A percentile compares a stretch with the other conserved stretches of the same genome.
Conservation (phyloP, 73 alveolate species). For the Tetrahymena malaccensis region DNA sequence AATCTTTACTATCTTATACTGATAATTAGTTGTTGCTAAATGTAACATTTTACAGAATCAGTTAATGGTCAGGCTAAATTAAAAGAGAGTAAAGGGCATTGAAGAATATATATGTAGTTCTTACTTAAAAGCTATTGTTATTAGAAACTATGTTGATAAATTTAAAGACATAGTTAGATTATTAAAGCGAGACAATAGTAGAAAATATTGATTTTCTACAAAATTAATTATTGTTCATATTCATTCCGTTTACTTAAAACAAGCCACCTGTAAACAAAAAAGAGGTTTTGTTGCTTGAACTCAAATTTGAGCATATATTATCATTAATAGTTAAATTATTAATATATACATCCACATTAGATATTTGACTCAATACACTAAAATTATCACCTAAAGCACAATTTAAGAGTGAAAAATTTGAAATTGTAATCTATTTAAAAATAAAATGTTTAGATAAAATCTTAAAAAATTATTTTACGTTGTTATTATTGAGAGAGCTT, state of each 20-base stretch:
- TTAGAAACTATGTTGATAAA: background rate
- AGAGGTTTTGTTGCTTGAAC: background rate
- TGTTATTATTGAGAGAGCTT: background rate
- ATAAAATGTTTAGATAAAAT: too few species aligned
- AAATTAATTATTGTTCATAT: background rate
- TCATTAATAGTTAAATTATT: background rate
- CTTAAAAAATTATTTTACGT: background rate
- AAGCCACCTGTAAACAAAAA: background rate
- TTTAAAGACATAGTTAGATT: background rate
- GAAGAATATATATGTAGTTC: background rate
- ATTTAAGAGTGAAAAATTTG: background rate
- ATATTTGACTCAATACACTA: background rate
- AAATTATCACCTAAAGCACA: background rate
- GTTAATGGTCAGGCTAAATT: background rate
- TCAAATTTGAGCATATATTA: background rate
- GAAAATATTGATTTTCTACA: background rate
- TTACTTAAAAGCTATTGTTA: background rate
- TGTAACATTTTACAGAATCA: background rate
- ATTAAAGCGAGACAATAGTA: background rate
- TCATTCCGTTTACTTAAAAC: background rate
- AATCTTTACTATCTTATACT: background rate
- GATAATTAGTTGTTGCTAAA: background rate
- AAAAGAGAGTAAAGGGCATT: background rate
- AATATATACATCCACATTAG: background rate
- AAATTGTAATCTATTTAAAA: background rate